Base-by-base conservation (phyloP, 1,139 yeast genomes). In the Ashbya aceris region DNA sequence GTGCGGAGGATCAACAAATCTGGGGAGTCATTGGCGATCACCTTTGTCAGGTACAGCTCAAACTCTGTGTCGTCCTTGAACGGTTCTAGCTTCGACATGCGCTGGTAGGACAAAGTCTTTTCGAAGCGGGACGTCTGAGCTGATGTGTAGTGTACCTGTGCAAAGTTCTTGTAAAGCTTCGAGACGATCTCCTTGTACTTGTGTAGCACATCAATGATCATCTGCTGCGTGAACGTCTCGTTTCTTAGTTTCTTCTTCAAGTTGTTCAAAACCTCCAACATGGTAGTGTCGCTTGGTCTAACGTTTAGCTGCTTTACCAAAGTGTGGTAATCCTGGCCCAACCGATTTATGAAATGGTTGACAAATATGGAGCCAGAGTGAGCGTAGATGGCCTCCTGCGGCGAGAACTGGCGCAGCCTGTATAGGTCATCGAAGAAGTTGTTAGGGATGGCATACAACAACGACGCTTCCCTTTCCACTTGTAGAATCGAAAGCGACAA, bases 311-410 rank as follows among this genome's bases (percentile, higher is more conserved):
- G 54, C 11, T 53, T 47, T 11, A 59, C 39, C 56, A 91, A 72
- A 42, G 86, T 74, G 51, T 74, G 77, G 65, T 84, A 91, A 65
- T 89, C 97, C 2, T 55, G 45, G 27, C 98, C 98, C 57, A 91
- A 73, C 59, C 98, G 76, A 69, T 91, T 91, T 64, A 91, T 75
- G 67, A 91, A 91, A 64, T 91, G 97, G 39, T 95, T 82, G 40
- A 86, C 95, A 59, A 91, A 91, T 47, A 87, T 84, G 42, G 85
- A 84, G 53, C 91, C 96, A 59, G 87, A 83, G 64, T 91, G 97
- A 36, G 97, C 95, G 62, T 91, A 91, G 49, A 89, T 81, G 40
- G 91, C 77, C 67, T 91, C 97, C 66, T 91, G 98, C 55, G 93
- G 77, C 1, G 96, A 87, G 64, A 89, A 74, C 51, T 79, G 80